Evolutionary conservation across 495 filamentous ascomycete species (phyloP).

Genomic region (Neurospora sp.): DNA sequence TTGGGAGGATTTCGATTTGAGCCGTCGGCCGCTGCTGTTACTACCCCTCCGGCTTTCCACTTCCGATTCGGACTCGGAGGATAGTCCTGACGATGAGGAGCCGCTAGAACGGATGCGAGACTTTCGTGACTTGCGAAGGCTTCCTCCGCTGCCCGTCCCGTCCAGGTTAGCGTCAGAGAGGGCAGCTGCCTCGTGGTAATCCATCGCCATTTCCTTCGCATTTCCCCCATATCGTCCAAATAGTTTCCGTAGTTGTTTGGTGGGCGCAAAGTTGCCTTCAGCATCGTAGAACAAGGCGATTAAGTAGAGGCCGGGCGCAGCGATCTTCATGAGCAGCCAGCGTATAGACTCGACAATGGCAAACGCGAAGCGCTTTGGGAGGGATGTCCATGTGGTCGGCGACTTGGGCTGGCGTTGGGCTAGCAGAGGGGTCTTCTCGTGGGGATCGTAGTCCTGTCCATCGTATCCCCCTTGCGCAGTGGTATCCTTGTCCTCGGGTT

Average conservation of each 20-base stretch:
- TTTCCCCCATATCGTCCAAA: constrained; percentile 35
- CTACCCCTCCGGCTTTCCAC: constrained; percentile 9
- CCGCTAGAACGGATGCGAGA: constrained; percentile 43
- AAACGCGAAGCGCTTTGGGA: constrained; percentile 49
- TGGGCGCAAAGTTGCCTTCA: constrained; percentile 64
- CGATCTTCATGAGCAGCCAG: constrained; percentile 67
- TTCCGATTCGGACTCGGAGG: constrained; percentile 53
- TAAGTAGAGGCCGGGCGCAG: constrained; percentile 69
- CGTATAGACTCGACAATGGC: constrained; percentile 56
- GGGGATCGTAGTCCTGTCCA: constrained; percentile 14
- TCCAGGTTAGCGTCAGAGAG: constrained; percentile 20
- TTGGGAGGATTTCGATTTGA: constrained; percentile 45
- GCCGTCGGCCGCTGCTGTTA: constrained; percentile 24
- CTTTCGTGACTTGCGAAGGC: constrained; percentile 14
- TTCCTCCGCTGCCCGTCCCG: constrained; percentile 4
- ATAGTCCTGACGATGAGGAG: constrained; percentile 49
- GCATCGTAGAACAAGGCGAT: constrained; percentile 74
- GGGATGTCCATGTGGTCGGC: constrained; percentile 32
- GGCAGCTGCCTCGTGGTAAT: constrained; percentile 27
- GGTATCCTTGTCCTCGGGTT: constrained; percentile 19
- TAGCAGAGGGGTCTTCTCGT: constrained; percentile 64
- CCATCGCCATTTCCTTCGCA: constrained; percentile 25
- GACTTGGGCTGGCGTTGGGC: constrained; percentile 23
- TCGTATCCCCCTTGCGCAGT: not conserved
- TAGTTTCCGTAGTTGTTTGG: constrained; percentile 51